Conservation (phyloP, 768 basidiomycete species). For the Auricularia cornea region DNA sequence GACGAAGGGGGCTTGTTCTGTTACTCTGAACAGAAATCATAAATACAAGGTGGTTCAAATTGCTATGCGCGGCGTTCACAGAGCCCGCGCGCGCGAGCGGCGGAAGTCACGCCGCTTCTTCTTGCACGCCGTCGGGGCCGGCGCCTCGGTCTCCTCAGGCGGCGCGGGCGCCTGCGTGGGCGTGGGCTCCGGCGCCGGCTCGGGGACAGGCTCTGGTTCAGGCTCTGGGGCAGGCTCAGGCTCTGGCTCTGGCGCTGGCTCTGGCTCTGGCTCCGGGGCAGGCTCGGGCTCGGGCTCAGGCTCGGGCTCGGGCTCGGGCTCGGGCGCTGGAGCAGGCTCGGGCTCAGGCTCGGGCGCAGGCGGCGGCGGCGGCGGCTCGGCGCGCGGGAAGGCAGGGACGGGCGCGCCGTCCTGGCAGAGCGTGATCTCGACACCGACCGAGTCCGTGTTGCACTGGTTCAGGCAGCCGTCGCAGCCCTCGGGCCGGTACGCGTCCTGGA, state of each 20-base stretch:
- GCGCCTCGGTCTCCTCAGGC: neutral
- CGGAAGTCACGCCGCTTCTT: no score
- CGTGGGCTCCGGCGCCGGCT: neutral
- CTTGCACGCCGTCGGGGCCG: neutral
- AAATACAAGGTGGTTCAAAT: no score
- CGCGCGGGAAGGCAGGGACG: neutral
- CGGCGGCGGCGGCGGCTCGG: neutral
- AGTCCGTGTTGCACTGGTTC: neutral
- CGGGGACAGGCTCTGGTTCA: neutral
- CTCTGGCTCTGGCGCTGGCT: neutral
- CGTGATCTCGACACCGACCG: neutral
- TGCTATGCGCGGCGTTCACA: no score
- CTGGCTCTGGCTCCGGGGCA: neutral
- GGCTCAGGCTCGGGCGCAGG: neutral
- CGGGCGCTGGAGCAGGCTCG: neutral
- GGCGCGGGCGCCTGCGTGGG: no score
- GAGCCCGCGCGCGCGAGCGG: no score
- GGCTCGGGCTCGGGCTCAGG: neutral
- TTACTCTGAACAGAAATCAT: no score
- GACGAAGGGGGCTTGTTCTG: no score
- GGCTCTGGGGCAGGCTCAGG: neutral
- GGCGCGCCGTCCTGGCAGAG: neutral
- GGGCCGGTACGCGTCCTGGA: neutral
- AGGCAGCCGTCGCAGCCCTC: conserved; percentile 1
- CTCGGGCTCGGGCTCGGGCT: neutral